Conservation (phyloP, 164 flowering plant species). For the Berberis vulgaris region DNA sequence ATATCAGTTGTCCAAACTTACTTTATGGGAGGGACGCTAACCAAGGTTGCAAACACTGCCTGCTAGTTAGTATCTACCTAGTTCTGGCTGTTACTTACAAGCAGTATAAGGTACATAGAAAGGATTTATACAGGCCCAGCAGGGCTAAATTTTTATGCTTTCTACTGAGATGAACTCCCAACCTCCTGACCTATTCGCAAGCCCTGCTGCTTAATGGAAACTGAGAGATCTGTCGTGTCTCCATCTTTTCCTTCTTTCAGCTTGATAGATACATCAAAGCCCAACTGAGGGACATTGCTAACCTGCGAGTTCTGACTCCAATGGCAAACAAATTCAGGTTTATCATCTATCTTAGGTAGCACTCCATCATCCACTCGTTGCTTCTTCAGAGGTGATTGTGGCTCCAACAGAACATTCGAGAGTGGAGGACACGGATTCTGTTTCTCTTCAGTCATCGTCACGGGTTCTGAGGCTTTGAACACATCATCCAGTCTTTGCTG, state of each 20-base stretch:
- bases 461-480: slow-evolving; percentile 26
- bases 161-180: neutral
- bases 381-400: slow-evolving; percentile 32
- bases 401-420: slow-evolving; percentile 13
- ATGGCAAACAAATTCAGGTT: slow-evolving; percentile 13
- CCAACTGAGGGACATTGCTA: neutral
- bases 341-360: slow-evolving; percentile 12
- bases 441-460: slow-evolving; percentile 20
- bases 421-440: slow-evolving; percentile 14
- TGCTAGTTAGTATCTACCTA: neutral
- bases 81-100: neutral
- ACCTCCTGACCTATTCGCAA: neutral
- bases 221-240: neutral
- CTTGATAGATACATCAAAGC: neutral
- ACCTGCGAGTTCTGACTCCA: neutral
- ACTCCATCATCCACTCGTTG: slow-evolving; percentile 20
- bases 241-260: neutral
- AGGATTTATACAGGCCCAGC: neutral
- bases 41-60: neutral
- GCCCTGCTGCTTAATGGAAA: neutral
- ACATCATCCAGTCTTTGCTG: slow-evolving; percentile 57
- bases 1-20: no score
- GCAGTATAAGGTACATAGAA: neutral
- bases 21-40: neutral
- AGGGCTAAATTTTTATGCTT: neutral